Evolutionary conservation across 257 asterid species (phyloP), one percentile per base, ranked within the genome.

Genomic region (Ophiorrhiza pumila): DNA sequence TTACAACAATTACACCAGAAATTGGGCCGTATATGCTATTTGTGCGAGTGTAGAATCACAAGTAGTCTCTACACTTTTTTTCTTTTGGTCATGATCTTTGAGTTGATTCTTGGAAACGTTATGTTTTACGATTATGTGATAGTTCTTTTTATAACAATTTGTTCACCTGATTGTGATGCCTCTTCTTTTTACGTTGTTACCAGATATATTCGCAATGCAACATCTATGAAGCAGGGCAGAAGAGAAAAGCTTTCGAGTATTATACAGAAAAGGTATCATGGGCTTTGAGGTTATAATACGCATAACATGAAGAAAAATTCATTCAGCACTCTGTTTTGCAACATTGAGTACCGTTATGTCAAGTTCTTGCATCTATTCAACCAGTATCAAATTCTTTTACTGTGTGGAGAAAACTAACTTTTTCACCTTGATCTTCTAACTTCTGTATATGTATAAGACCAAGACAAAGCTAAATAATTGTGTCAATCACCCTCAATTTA

Each of bases 1-100:
- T 73, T 93, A 88, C 80, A 93, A 93, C 73, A 93, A 93, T 75
- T 93, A 87, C 87, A 91, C 98, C 45, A 87, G 97, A 79, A 75
- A 88, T 78, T 91, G 98, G 98, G 90, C 90, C 65, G 72, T 93
- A 67, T 93, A 93, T 77, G 96, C 97, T 74, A 87, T 93, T 65
- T 93, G 98, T 83, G 97, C 97, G 63, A 93, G 98, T 81, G 97
- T 93, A 37, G 98, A 93, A 84, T 86, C 98, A 66, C 97, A 88
- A 93, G 98, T 93, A 76, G 62, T 22, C 18, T 43, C 52, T n/a
- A 22, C 50, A 76, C 80, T 43, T 72, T 50, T 61, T 63, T 41
- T 60, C 32, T 5, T 46, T 67, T 18, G 14, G 6, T 17, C 32
- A 31, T 22, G 29, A 9, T 68, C 37, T 35, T 27, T 50, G 34